phyloP scores from a whole-genome alignment of 176 grass and related monocot genomes.

The Triticum urartu region DNA sequence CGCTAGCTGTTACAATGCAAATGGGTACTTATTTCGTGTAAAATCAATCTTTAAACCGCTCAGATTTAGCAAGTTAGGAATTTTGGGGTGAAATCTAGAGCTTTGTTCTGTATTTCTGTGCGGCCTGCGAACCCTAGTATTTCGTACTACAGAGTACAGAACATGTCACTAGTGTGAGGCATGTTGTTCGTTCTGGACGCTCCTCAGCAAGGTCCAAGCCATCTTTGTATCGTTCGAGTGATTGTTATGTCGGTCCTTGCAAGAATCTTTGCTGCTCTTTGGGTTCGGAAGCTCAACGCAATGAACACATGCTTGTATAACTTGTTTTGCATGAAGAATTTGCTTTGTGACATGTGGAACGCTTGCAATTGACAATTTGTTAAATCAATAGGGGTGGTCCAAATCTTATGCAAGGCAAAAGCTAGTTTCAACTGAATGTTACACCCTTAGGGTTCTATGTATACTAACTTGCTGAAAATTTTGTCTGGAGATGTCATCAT shows the following conservation, averaged over 20 bases:
- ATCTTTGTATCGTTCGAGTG: not conserved
- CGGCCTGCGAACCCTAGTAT: not conserved
- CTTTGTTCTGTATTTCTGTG: not conserved
- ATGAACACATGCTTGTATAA: not conserved
- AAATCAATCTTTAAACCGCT: not conserved
- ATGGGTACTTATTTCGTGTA: not conserved
- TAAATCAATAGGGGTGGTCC: not conserved
- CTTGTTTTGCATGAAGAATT: slow-evolving; percentile 6
- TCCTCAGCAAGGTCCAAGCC: not conserved
- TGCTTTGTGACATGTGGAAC: not conserved
- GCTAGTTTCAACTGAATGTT: not conserved
- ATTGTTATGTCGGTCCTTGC: not conserved
- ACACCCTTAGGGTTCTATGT: not conserved
- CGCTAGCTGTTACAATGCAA: not conserved
- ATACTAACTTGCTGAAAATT: not conserved
- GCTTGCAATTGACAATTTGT: not conserved
- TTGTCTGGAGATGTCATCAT: not conserved
- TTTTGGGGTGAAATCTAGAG: not conserved
- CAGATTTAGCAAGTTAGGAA: not conserved
- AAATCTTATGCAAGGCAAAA: not conserved
- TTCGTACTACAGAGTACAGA: not conserved
- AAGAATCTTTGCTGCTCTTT: not conserved
- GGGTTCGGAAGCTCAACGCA: not conserved
- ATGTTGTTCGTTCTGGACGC: not conserved
- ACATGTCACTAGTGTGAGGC: not conserved